Percentiles rank a stretch among this genome's conserved stretches.
Evolutionary conservation across 768 basidiomycete species (phyloP).

Genomic region (Naganishia kalamii): DNA sequence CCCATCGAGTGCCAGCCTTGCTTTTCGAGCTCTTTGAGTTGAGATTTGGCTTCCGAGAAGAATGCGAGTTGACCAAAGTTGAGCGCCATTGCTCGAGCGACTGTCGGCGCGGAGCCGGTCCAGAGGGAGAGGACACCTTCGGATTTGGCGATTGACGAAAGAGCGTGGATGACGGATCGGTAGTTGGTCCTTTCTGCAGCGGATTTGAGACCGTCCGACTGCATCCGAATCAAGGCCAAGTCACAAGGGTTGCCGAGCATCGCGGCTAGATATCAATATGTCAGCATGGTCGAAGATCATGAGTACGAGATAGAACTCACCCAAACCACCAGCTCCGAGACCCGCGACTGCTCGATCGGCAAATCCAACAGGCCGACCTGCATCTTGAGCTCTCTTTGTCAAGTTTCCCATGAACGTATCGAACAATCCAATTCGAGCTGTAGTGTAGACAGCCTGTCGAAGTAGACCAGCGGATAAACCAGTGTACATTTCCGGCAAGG

Average conservation of each 20-base stretch:
- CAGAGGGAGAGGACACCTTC: constrained; percentile 25
- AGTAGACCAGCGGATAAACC: constrained; percentile 25
- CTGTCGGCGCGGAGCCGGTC: constrained; percentile 19
- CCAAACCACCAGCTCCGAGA: constrained; percentile 23
- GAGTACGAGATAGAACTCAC: neutral
- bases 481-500: constrained; percentile 16
- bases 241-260: constrained; percentile 24
- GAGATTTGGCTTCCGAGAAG: constrained; percentile 25
- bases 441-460: constrained; percentile 25
- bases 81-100: constrained; percentile 25
- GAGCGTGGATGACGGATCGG: constrained; percentile 24
- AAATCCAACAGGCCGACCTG: constrained; percentile 20
- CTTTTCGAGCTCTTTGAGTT: constrained; percentile 16
- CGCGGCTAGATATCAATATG: constrained; percentile 3
- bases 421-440: constrained; percentile 24
- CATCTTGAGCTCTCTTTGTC: constrained; percentile 3
- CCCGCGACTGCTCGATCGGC: constrained; percentile 23
- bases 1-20: constrained; percentile 9
- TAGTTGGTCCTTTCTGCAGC: constrained; percentile 21
- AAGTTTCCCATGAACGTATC: constrained; percentile 25
- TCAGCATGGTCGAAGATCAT: neutral
- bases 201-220: constrained; percentile 26
- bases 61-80: constrained; percentile 31
- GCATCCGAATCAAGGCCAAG: constrained; percentile 26
- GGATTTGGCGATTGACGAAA: constrained; percentile 17